phyloP scores from a whole-genome alignment of 2,329 filamentous ascomycete genomes.

The Verticillium nubilum region DNA sequence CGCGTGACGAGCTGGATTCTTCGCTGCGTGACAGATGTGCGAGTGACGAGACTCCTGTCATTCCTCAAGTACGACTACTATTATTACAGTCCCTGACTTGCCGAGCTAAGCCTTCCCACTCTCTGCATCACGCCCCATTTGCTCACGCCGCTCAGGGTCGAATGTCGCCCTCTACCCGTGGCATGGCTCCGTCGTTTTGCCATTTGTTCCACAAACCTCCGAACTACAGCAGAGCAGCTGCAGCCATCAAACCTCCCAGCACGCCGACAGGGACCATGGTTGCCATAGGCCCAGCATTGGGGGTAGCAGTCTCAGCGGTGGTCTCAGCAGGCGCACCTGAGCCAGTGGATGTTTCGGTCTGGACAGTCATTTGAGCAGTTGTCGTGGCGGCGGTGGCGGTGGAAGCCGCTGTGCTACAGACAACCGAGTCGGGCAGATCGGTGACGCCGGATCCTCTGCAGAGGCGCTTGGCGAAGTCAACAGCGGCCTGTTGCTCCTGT shows the following conservation, averaged over 20 bases:
- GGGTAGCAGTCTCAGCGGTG: slow-evolving; percentile 1
- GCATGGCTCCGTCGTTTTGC: background rate
- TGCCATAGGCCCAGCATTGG: slow-evolving; percentile 5
- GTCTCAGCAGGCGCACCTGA: background rate
- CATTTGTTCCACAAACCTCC: background rate
- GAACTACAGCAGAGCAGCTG: slow-evolving; percentile 4
- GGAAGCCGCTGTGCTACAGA: slow-evolving; percentile 21
- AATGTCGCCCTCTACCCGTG: background rate
- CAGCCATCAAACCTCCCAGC: slow-evolving; percentile 9
- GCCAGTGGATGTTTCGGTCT: background rate
- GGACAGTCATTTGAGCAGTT: slow-evolving; percentile 20
- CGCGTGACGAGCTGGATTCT: background rate
- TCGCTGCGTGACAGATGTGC: background rate
- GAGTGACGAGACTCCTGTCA: background rate
- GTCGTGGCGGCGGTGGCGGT: background rate
- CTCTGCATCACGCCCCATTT: background rate
- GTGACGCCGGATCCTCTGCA: slow-evolving; percentile 29
- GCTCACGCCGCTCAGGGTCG: background rate
- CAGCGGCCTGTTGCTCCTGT: slow-evolving; percentile 24
- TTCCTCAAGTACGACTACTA: background rate
- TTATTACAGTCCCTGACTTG: background rate
- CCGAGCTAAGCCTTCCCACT: background rate
- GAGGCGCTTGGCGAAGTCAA: slow-evolving; percentile 30
- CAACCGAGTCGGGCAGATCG: slow-evolving; percentile 27
- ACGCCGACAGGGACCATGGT: slow-evolving; percentile 7